Conservation (phyloP, 257 asterid species). For the Knoxia roxburghii region DNA sequence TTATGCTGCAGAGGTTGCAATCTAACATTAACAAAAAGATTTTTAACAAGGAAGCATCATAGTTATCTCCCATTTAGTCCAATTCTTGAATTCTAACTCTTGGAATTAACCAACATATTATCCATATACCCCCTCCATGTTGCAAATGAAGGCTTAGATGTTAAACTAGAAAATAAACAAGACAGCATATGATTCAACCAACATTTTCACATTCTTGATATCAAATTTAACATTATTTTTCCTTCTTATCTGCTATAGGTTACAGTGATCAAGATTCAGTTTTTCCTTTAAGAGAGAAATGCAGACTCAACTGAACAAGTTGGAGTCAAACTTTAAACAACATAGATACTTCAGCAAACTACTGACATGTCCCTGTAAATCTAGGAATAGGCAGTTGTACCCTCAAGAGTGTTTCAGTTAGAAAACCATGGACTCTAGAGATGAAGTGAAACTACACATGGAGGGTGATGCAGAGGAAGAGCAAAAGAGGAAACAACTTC, state of each 20-base stretch:
- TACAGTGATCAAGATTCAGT: background rate
- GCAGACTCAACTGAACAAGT: background rate
- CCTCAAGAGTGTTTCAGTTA: background rate
- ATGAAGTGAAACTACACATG: background rate
- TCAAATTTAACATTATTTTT: background rate
- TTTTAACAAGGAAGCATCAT: conserved; percentile 1
- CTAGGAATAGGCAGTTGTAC: background rate
- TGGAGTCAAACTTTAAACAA: conserved; percentile 3
- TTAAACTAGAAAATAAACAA: too few species aligned
- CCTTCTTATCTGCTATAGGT: background rate
- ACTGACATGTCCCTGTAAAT: too few species aligned
- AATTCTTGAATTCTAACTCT: background rate
- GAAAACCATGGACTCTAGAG: background rate
- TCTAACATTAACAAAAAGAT: conserved; percentile 12
- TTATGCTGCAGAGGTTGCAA: conserved; percentile 56
- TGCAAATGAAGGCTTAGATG: too few species aligned
- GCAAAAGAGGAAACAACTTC: too few species aligned
- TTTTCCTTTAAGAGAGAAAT: background rate
- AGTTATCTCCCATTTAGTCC: background rate
- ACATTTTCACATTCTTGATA: background rate
- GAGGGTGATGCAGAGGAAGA: too few species aligned
- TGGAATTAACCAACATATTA: too few species aligned
- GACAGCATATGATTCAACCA: too few species aligned
- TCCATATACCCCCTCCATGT: too few species aligned
- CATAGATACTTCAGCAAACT: too few species aligned